Base-by-base conservation (phyloP, 2,329 filamentous ascomycete genomes). In the Alternaria gansuensis region DNA sequence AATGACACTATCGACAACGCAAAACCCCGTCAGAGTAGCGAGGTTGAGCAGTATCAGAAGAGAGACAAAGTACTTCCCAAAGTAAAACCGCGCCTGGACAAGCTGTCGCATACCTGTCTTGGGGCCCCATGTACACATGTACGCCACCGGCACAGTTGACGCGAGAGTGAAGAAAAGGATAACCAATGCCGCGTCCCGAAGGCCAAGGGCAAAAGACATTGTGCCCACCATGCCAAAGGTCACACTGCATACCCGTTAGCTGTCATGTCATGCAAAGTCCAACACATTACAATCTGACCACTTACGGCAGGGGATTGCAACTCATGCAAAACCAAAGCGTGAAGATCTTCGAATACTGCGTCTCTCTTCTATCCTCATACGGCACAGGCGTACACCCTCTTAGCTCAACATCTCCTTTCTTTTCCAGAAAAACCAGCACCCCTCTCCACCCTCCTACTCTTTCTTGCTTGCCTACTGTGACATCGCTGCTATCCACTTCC, bases 51-150 rank as follows among this genome's bases (percentile, higher is more conserved):
- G 69, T 3, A 88, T 83, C 2, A 86, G 82, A n/a, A 89, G 70
- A 0, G 82, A 84, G 33, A 87, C 84, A 21, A 85, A 76, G 67
- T 87, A 88, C 53, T 72, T 75, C 23, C 73, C 73, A 69, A 88
- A 90, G 39, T 83, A 84, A 72, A 84, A 89, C 23, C 87, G 80
- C 4, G 87, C 87, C 64, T 87, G 85, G 7, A 89, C 83, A 82
- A 89, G 87, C 73, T 89, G 87, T 14, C 87, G 81, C 82, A 89
- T 84, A 40, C 87, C 87, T 9, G 86, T 88, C 73, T 83, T 84
- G 4, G 87, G 85, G 0, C 87, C 86, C 50, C 87, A 75, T 0
- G 83, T 87, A 40, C 82, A 82, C 26, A 89, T 77, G 65, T 84
- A 87, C 3, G 84, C 86, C 0, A 86, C 83, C 0, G 83, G 78